Base-by-base conservation (phyloP, 306 rosid genomes). In the Hippophae rhamnoides region DNA sequence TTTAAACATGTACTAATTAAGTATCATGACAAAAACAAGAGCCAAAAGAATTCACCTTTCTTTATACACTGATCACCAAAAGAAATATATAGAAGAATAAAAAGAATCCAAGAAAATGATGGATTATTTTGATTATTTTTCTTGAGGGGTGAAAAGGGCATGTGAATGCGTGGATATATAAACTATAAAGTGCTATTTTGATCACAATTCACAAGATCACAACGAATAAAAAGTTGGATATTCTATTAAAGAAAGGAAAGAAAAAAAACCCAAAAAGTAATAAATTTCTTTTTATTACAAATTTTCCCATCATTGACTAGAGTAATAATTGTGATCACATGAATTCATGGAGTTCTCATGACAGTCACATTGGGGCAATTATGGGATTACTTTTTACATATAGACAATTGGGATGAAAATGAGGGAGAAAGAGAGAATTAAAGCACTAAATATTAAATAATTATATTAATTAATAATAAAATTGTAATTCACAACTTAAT, bases 281-380 rank as follows among this genome's bases (percentile, higher is more conserved):
- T 56, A 43, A 41, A 38, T 45, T 75, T 63, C 66, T 43, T 57
- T 74, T 73, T 77, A 62, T 47, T 71, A 44, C 60, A 67, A 57
- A 26, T 64, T 63, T 76, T 73, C 61, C 65, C 79, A 74, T 75
- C 79, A 83, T 77, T 82, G 80, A 74, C 79, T 60, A 68, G 66
- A 79, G 84, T 83, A 81, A 87, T 92, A 72, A 92, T 92, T 83
- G 82, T 78, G 68, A 71, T 85, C 96, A 87, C 98, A 92, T 92
- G 98, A 83, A 69, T 74, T 74, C 78, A 78, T 60, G 69, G 70
- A 78, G 47, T 80, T 74, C 73, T 92, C 95, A 79, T 87, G 95
- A 73, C 74, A 68, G 70, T 74, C 92, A 65, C 89, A 81, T 76
- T 80, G 74, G 81, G 41, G 84, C 95, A 83, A 87, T 87, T 77